A percentile compares a stretch with the other conserved stretches of the same genome.
These are phyloP conservation scores for Magnolia officinalis DNA, from an alignment of 164 flowering plant species.

Conservation along the genomic window DNA sequence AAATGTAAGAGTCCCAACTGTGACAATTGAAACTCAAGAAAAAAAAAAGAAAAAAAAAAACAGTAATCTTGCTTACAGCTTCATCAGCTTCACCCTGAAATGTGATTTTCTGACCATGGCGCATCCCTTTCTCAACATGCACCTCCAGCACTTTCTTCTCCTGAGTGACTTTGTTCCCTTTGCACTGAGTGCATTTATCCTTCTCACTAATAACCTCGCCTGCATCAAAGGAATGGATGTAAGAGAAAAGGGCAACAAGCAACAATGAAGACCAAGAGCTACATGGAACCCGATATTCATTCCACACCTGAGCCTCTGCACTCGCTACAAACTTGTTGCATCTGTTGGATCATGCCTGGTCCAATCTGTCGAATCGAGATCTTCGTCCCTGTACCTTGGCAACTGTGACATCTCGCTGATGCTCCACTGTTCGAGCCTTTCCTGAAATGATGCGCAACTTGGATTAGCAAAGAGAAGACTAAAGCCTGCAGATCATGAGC, in stretches of 20 bases:
- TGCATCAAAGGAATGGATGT: too few relatives aligned
- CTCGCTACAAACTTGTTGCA: not conserved
- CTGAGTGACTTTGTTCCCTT: slow-evolving; percentile 28
- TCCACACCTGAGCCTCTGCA: not conserved
- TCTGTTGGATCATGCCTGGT: slow-evolving; percentile 45
- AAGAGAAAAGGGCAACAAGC: too few relatives aligned
- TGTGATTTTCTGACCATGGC: slow-evolving; percentile 53
- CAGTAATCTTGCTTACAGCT: slow-evolving; percentile 32
- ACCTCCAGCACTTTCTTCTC: slow-evolving; percentile 74
- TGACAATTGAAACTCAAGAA: too few relatives aligned
- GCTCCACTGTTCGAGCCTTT: slow-evolving; percentile 81
- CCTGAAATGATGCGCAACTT: not conserved
- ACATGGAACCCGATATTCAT: too few relatives aligned
- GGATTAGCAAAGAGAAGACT: too few relatives aligned
- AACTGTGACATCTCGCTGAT: slow-evolving; percentile 63
- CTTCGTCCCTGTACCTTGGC: slow-evolving; percentile 82
- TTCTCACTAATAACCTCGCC: not conserved
- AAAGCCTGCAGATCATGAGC: too few relatives aligned
- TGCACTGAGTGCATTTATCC: not conserved
- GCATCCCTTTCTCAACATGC: slow-evolving; percentile 75
- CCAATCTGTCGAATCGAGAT: slow-evolving; percentile 78
- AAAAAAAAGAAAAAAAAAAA: too few relatives aligned
- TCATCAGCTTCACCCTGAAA: slow-evolving; percentile 67
- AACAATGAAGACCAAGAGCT: too few relatives aligned
- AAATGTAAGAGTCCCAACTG: too few relatives aligned